phyloP scores from a whole-genome alignment of 2,329 filamentous ascomycete genomes.

The Plenodomus tracheiphilus region DNA sequence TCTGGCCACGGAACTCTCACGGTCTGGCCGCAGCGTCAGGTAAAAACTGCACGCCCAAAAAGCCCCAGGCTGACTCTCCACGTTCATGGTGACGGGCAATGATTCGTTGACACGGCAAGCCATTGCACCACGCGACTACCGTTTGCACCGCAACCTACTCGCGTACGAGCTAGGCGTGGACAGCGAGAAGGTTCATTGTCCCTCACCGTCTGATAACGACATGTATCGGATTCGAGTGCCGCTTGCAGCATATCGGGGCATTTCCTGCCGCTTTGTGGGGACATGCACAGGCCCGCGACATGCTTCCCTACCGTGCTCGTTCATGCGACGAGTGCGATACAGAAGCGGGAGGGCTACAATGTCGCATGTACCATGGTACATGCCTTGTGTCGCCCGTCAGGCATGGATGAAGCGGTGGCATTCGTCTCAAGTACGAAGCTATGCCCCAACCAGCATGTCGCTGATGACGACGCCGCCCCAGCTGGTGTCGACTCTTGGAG shows the following conservation, averaged over 20 bases:
- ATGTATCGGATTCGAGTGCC: background rate
- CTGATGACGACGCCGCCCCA: constrained; percentile 23
- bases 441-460: constrained; percentile 5
- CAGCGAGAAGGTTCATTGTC: constrained; percentile 1
- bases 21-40: constrained; percentile 3
- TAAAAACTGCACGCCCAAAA: background rate
- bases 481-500: constrained; percentile 14
- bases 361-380: background rate
- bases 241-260: background rate
- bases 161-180: constrained; percentile 6
- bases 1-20: constrained; percentile 1
- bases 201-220: constrained; percentile 34
- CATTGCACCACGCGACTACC: background rate
- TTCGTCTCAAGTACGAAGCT: constrained; percentile 4
- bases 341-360: background rate
- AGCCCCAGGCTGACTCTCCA: constrained; percentile 9
- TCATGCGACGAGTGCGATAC: background rate
- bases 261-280: constrained; percentile 6
- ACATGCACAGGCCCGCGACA: background rate
- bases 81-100: constrained; percentile 2
- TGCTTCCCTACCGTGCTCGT: background rate
- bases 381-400: background rate
- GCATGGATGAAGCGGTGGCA: constrained; percentile 7
- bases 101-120: background rate
- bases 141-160: background rate